Evolutionary conservation across 345 rosid genomes (phyloP).

Genomic region (Eucalyptus tenuipes): DNA sequence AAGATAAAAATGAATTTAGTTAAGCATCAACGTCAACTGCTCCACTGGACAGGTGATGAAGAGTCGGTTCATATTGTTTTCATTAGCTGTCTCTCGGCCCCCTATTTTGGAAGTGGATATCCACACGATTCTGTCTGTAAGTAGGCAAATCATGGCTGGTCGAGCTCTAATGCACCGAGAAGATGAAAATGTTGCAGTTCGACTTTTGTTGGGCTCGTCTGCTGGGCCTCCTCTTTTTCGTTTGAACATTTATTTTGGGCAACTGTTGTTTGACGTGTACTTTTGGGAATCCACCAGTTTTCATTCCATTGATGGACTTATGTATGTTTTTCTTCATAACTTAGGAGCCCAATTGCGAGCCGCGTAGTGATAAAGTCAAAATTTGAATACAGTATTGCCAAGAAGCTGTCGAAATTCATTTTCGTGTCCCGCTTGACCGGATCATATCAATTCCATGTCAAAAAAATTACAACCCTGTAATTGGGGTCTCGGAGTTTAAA

Average conservation of each 20-base stretch:
- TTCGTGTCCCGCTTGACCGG: not conserved
- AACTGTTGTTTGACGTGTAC: not conserved
- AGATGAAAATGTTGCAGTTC: not conserved
- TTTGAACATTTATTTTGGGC: not conserved
- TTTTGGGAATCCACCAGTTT: not conserved
- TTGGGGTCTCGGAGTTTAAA: not conserved
- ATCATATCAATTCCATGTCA: not conserved
- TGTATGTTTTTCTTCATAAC: not conserved
- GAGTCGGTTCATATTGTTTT: not conserved
- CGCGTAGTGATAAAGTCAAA: not conserved
- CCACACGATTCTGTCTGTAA: not conserved
- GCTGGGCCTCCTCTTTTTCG: not conserved
- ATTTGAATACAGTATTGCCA: not conserved
- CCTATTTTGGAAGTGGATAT: not conserved
- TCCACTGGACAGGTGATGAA: not conserved
- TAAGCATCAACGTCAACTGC: not conserved
- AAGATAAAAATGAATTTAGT: not conserved
- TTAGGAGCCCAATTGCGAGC: not conserved
- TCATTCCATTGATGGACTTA: not conserved
- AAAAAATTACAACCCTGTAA: not conserved
- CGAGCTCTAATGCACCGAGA: not conserved
- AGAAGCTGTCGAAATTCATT: not conserved
- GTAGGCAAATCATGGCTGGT: not conserved
- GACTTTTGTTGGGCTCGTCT: not conserved
- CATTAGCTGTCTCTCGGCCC: not conserved